Base-by-base conservation (phyloP, 192 early-diverging fungal species). In the Ambispora gerdemannii region DNA sequence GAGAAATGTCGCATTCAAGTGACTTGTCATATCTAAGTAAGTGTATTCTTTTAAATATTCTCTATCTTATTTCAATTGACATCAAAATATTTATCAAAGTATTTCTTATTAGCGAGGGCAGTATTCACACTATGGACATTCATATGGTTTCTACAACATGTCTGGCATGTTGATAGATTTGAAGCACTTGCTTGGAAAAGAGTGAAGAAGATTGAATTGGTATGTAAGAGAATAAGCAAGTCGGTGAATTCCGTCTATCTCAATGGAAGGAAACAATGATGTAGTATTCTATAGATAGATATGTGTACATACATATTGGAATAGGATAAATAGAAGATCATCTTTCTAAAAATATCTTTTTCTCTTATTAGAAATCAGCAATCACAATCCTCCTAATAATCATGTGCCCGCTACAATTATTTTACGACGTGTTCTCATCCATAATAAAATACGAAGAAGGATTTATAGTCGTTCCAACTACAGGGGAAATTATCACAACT, bases 391-490 rank as follows among this genome's bases (percentile, higher is more conserved):
- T 69, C 27, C 20, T 69, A 7, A 11, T 51, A 2, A 56, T 69
- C 10, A 56, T 69, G 67, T 24, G 31, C 17, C 67, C 67, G 8
- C 47, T 55, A 28, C 52, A 36, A 36, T 50, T 30, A 17, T 52
- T 17, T 19, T 69, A 52, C 32, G 77, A 78, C 62, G 50, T 76
- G 15, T 61, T 50, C 31, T 68, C 67, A 19, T 51, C 59, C 15
- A 64, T 63, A 20, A 73, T 78, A 50, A 78, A 78, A 38, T 78
- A 78, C 24, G 35, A 73, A 73, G 77, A 78, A 67, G 77, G 77
- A 2, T 76, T 74, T 50, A 50, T 64, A 1, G 25, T 34, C 7
- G 62, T 71, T 17, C 72, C 72, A 4, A 35, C 62, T 32, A 74
- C 50, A 13, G 72, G 71, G 2, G 71, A 76, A 32, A 60, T 74